These are phyloP conservation scores for Ogataea zsoltii DNA, from an alignment of 805 yeast genomes.

Conservation along the genomic window DNA sequence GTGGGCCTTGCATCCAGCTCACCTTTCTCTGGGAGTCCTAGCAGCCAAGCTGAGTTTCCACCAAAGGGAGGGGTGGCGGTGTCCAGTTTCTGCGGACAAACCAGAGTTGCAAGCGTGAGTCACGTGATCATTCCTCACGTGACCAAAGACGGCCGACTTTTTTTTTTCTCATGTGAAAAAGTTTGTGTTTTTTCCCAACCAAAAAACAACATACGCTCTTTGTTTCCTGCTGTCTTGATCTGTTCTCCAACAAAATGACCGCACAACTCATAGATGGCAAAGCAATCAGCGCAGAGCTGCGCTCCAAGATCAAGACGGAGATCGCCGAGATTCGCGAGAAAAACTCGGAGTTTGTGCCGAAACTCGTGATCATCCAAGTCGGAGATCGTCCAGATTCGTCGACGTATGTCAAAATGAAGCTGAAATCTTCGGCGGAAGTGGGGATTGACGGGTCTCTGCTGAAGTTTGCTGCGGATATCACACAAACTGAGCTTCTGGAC, in stretches of 20 bases:
- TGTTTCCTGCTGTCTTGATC: neutral
- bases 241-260: slow-evolving; percentile 22
- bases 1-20: no score
- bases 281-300: slow-evolving; percentile 46
- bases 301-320: slow-evolving; percentile 52
- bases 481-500: slow-evolving; percentile 60
- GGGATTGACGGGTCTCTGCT: slow-evolving; percentile 67
- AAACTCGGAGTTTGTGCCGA: slow-evolving; percentile 64
- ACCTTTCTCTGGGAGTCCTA: no score
- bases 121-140: no score
- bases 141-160: no score
- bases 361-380: slow-evolving; percentile 82
- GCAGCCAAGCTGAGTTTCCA: no score
- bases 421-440: slow-evolving; percentile 86
- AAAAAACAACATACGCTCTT: neutral
- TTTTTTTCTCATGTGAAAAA: no score
- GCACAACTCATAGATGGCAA: slow-evolving; percentile 56
- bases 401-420: slow-evolving; percentile 88
- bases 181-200: neutral
- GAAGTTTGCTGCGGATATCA: slow-evolving; percentile 60
- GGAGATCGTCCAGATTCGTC: slow-evolving; percentile 89
- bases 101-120: no score
- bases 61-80: no score
- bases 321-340: slow-evolving; percentile 44
- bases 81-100: no score